Evolutionary conservation across 129 eudicot species (phyloP).

Genomic region (Flaveria ramosissima): DNA sequence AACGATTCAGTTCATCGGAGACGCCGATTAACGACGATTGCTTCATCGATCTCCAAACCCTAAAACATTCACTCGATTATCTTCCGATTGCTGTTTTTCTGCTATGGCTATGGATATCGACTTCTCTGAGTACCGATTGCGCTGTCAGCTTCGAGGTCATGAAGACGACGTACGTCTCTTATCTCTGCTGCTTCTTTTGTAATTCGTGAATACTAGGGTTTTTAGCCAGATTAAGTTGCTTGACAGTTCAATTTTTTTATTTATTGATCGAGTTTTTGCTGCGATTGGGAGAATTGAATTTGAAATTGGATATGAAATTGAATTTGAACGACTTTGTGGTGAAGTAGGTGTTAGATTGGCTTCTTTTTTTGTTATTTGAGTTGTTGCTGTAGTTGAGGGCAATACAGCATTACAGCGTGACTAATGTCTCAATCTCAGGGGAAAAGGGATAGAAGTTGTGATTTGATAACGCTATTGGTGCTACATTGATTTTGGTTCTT

Average conservation of each 20-base stretch:
- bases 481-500: conserved; percentile 15
- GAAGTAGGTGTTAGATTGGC: not conserved
- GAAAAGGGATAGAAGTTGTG: not conserved
- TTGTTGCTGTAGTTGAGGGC: not conserved
- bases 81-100: not conserved
- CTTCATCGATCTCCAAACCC: conserved; percentile 28
- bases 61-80: conserved; percentile 13
- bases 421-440: not conserved
- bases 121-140: conserved; percentile 52
- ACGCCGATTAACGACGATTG: conserved; percentile 29
- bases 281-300: conserved; percentile 14
- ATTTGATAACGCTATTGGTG: conserved; percentile 8
- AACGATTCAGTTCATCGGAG: conserved; percentile 30
- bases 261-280: conserved; percentile 6
- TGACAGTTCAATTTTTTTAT: conserved; percentile 11
- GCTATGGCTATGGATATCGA: conserved; percentile 76
- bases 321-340: not conserved
- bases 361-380: not conserved
- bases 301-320: not conserved
- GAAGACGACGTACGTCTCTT: conserved; percentile 74
- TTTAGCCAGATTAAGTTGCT: conserved; percentile 23
- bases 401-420: not conserved
- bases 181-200: conserved; percentile 1
- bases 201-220: not conserved
- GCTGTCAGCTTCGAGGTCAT: conserved; percentile 83